phyloP scores from a whole-genome alignment of 495 filamentous ascomycete genomes.

The Saxispiralis lemnorum region DNA sequence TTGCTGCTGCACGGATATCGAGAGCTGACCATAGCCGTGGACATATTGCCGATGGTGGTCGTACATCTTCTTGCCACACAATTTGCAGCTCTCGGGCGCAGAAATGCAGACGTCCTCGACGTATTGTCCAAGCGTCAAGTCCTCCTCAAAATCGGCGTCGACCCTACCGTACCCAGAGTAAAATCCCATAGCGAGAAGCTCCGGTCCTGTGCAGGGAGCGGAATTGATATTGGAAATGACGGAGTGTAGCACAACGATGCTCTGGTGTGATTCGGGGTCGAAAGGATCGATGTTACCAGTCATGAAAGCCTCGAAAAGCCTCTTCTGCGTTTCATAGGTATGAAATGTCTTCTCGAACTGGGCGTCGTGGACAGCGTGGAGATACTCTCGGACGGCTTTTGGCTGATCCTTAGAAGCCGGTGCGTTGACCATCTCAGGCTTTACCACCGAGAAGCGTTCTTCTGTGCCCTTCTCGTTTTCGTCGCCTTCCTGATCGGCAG shows the following conservation, averaged over 20 bases:
- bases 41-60: slow-evolving; percentile 96
- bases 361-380: slow-evolving; percentile 84
- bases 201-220: slow-evolving; percentile 80
- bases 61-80: slow-evolving; percentile 73
- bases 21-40: slow-evolving; percentile 85
- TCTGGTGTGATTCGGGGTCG: slow-evolving; percentile 85
- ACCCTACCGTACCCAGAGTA: slow-evolving; percentile 71
- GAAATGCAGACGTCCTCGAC: slow-evolving; percentile 75
- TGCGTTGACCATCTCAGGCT: slow-evolving; percentile 82
- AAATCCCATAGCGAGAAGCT: slow-evolving; percentile 68
- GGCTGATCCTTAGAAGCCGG: slow-evolving; percentile 49
- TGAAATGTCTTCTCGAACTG: slow-evolving; percentile 92
- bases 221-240: slow-evolving; percentile 80
- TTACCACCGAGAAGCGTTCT: slow-evolving; percentile 64
- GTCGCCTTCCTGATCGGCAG: slow-evolving; percentile 13
- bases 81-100: slow-evolving; percentile 55
- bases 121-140: slow-evolving; percentile 88
- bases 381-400: slow-evolving; percentile 56
- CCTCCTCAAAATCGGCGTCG: slow-evolving; percentile 53
- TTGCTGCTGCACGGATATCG: slow-evolving; percentile 65
- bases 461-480: slow-evolving; percentile 20
- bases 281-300: slow-evolving; percentile 70
- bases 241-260: slow-evolving; percentile 85
- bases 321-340: slow-evolving; percentile 83
- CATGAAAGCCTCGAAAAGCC: slow-evolving; percentile 88